Base-by-base conservation (phyloP, 768 basidiomycete species). In the Hydnomerulius pinastri region DNA sequence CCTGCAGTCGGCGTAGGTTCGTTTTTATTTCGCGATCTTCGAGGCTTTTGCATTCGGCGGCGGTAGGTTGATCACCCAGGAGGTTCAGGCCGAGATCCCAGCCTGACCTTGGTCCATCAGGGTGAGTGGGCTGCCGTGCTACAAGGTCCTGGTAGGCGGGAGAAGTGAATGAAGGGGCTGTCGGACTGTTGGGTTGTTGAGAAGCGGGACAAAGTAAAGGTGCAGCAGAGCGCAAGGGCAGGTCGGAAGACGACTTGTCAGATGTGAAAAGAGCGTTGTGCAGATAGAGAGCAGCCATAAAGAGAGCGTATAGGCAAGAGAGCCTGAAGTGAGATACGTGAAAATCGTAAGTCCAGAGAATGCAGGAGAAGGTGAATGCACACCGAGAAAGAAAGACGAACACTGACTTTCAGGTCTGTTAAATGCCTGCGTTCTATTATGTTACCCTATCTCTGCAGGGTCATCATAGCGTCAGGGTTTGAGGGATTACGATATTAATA, bases 221-320 rank as follows among this genome's bases (percentile, higher is more conserved):
- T 8, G 61, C 20, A 30, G 60, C 58, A 30, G 58, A 52, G 50
- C 51, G 57, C 50, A 62, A 38, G 12, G 55, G 45, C 48, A 46
- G 54, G 41, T 59, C 38, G 17, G 44, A 32, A 24, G 45, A n/a
- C n/a, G n/a, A 43, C 21, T 53, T 58, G 18, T 75, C 74, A 27
- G 72, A 66, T 40, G 72, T 54, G 64, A 78, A 78, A 47, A 81
- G 60, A 27, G 77, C 71, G 58, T 81, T 77, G 66, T 85, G 83
- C 43, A 83, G 74, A 63, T 78, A 77, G 44, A 83, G 64, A 44
- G 80, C 81, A 48, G 82, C 77, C 85, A 87, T 87, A 33, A 39
- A 44, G 51, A 36, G 56, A 68, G 37, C 21, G 65, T 55, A 24
- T 33, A 32, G 42, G 46, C 50, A 46, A 48, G 47, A 20, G 27